Base-by-base conservation (phyloP, 2,329 filamentous ascomycete genomes). In the Apiospora kogelbergensis region DNA sequence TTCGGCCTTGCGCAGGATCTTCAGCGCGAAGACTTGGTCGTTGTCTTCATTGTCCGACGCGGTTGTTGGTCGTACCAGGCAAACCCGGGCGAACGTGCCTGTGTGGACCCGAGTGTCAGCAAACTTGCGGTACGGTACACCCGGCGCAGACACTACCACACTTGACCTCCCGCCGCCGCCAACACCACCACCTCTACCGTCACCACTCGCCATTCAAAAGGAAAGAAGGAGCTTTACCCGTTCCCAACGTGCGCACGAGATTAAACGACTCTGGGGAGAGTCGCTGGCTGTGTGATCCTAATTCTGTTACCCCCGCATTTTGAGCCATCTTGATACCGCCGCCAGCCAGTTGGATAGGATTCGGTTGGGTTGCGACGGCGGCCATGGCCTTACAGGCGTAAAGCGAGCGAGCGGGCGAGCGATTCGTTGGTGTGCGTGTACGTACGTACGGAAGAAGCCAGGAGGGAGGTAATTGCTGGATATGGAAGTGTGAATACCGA, bases 71-170 rank as follows among this genome's bases (percentile, higher is more conserved):
- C 89, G 89, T 66, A 93, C 92, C 70, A 95, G 88, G 84, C 91
- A 94, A 63, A 96, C 93, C 72, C 93, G 87, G 73, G 93, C 93
- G 83, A 96, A 96, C 15, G 92, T 94, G 72, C 92, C 91, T 90
- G 77, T 74, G 60, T 68, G 57, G 42, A 17, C 11, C 40, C 13
- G 63, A 45, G 41, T 44, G 33, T 66, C n/a, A 57, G 46, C 41
- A 53, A 22, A 60, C 41, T 53, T 20, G 68, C 46, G 57, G 69
- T 60, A n/a, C 24, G n/a, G 15, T 11, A 42, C 11, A 42, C 41
- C 37, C 26, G 15, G 40, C 40, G 40, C 63, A 42, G 22, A 42
- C 4, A 44, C 40, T 40, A 24, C 30, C 30, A 37, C 53, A 13
- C 4, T n/a, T n/a, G n/a, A n/a, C 30, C 9, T 9, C 10, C 17